These are phyloP conservation scores for Paecilomyces niveus DNA, from an alignment of 2,329 filamentous ascomycete genomes.

Conservation along the genomic window DNA sequence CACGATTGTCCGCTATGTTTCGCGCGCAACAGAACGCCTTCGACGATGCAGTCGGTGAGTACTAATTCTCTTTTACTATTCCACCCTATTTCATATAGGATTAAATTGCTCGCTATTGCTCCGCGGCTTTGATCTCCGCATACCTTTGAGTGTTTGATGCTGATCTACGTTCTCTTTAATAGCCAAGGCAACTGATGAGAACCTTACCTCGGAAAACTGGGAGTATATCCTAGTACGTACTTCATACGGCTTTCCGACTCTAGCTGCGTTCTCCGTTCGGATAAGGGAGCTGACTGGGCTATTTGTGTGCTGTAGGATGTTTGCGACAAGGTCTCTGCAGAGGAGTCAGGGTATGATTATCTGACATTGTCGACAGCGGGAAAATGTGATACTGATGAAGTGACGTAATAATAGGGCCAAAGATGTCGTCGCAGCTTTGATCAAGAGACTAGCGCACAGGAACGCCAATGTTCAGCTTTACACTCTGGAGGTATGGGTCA, in stretches of 20 bases:
- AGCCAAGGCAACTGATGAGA: conserved; percentile 93
- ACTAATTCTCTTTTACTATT: background rate
- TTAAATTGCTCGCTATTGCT: background rate
- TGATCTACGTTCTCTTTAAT: conserved; percentile 18
- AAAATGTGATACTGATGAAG: conserved; percentile 4
- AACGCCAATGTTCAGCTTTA: conserved; percentile 97
- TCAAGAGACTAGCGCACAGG: conserved; percentile 83
- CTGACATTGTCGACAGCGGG: background rate
- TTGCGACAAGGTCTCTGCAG: conserved; percentile 50
- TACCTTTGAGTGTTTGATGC: conserved; percentile 3
- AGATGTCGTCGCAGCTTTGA: conserved; percentile 81
- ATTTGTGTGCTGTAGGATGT: conserved; percentile 44
- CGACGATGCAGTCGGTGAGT: conserved; percentile 62
- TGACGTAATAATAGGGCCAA: conserved; percentile 48
- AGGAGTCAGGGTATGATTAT: conserved; percentile 40
- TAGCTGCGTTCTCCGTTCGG: background rate
- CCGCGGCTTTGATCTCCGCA: background rate
- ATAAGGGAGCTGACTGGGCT: background rate
- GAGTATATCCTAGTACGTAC: conserved; percentile 57
- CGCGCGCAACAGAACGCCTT: conserved; percentile 60
- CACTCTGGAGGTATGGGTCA: conserved; percentile 64
- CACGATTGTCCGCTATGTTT: conserved; percentile 41
- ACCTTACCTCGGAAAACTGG: conserved; percentile 81
- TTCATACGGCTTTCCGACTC: background rate
- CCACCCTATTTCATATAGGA: background rate